Evolutionary conservation across 176 grass and related monocot species (phyloP).

Genomic region (Juncus inflexus): DNA sequence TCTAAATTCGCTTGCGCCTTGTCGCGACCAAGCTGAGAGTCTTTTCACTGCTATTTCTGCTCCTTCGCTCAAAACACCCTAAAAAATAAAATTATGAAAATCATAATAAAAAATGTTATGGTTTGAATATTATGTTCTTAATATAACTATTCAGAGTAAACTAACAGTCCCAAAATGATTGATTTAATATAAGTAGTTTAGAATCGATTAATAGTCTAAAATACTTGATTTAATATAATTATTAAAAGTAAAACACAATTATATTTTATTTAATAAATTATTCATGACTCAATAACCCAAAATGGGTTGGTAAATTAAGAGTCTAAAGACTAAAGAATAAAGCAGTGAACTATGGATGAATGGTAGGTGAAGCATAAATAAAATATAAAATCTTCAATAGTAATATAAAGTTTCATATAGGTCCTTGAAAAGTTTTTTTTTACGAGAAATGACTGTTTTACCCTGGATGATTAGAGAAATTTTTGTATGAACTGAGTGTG

Average conservation of each 20-base stretch:
- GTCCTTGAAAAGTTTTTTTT: too few relatives aligned
- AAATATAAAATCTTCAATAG: too few relatives aligned
- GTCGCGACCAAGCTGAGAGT: constrained; percentile 62
- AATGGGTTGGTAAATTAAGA: too few relatives aligned
- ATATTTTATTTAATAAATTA: neutral
- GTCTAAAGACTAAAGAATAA: too few relatives aligned
- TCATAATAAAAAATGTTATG: neutral
- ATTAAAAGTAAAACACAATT: neutral
- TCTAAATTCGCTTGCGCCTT: constrained; percentile 56
- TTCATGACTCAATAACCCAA: too few relatives aligned
- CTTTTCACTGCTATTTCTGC: constrained; percentile 82
- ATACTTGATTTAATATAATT: neutral
- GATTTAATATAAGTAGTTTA: neutral
- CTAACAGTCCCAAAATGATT: neutral
- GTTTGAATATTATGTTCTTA: too few relatives aligned
- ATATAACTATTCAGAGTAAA: too few relatives aligned
- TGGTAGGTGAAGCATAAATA: too few relatives aligned
- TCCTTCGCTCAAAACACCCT: constrained; percentile 61
- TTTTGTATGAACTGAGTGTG: neutral
- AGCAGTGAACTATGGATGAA: too few relatives aligned
- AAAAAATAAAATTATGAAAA: neutral
- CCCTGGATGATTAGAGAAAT: neutral
- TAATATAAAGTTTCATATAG: too few relatives aligned
- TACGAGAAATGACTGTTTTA: neutral
- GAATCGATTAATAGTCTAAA: neutral